Base-by-base conservation (phyloP, 768 basidiomycete genomes). In the Melanogaster broomeanus region DNA sequence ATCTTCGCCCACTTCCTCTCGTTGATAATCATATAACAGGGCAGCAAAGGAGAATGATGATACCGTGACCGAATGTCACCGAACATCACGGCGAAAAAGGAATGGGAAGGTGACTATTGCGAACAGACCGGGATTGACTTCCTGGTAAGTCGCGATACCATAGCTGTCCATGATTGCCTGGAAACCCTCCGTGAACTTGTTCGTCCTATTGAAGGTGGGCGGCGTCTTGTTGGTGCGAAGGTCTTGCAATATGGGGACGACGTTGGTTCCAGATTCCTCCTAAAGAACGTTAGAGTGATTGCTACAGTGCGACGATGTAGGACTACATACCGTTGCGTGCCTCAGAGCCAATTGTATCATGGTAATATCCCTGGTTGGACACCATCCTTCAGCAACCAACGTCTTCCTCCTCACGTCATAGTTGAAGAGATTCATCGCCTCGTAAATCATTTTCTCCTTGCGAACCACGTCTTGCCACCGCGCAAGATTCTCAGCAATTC, bases 31-130 rank as follows among this genome's bases (percentile, higher is more conserved):
- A 98, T 93, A 52, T 81, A 84, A 2, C n/a, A 86, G 51, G 3
- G 92, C 96, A 16, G 86, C 83, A 37, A 79, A 63, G 56, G 89
- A 79, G 61, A n/a, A 91, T 88, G 63, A 98, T 84, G 53, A 83
- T 75, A 27, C 93, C 97, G 72, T 99, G 97, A 3, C 97, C 97
- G n/a, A 64, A 98, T 90, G 71, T 99, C 97, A 62, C 97, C 97
- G 66, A 99, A 99, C 97, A 99, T 99, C 74, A 99, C 92, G 5
- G 93, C 96, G 62, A 98, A 99, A n/a, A 59, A 99, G 72, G 84
- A 99, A 98, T 0, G 97, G 97, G 84, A 97, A 97, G 2, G 94
- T 97, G 60, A 89, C 75, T 59, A 91, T 76, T 0, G 92, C 93
- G 70, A 96, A 96, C 25, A 98, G 72, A 48, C 95, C 97, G 18